These are phyloP conservation scores for Coniochaeta sp. DNA, from an alignment of 2,329 filamentous ascomycete species.

Conservation along the genomic window DNA sequence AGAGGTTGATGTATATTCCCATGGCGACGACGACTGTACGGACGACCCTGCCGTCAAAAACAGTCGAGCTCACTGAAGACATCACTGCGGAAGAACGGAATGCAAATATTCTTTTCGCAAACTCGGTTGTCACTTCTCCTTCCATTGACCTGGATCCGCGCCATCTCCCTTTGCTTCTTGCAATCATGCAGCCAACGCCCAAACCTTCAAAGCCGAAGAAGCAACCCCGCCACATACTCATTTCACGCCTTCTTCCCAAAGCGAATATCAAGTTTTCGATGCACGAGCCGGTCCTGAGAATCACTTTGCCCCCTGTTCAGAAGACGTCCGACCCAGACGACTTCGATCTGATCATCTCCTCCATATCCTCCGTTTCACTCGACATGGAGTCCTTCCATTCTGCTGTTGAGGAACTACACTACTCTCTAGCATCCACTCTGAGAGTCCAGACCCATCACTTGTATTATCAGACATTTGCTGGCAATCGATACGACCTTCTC, in stretches of 20 bases:
- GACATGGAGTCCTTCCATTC: constrained; percentile 97
- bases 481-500: constrained; percentile 77
- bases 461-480: constrained; percentile 86
- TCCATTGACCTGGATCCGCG: constrained; percentile 89
- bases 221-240: constrained; percentile 56
- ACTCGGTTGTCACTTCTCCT: constrained; percentile 91
- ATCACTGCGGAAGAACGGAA: constrained; percentile 77
- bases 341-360: constrained; percentile 91
- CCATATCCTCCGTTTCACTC: constrained; percentile 85
- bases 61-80: constrained; percentile 68
- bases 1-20: constrained; percentile 85
- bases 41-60: constrained; percentile 91
- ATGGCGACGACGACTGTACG: constrained; percentile 96
- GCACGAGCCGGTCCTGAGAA: constrained; percentile 89
- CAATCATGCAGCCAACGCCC: constrained; percentile 57
- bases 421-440: constrained; percentile 75
- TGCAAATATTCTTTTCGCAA: constrained; percentile 92
- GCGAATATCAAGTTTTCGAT: constrained; percentile 92
- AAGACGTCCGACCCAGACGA: constrained; percentile 61
- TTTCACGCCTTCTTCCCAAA: constrained; percentile 89
- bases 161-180: constrained; percentile 78
- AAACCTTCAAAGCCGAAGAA: constrained; percentile 30
- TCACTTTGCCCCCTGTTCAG: constrained; percentile 75
- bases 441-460: constrained; percentile 79
- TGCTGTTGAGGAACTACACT: constrained; percentile 73